Base-by-base conservation (phyloP, 2,329 filamentous ascomycete genomes). In the Salinomyces thailandicus region DNA sequence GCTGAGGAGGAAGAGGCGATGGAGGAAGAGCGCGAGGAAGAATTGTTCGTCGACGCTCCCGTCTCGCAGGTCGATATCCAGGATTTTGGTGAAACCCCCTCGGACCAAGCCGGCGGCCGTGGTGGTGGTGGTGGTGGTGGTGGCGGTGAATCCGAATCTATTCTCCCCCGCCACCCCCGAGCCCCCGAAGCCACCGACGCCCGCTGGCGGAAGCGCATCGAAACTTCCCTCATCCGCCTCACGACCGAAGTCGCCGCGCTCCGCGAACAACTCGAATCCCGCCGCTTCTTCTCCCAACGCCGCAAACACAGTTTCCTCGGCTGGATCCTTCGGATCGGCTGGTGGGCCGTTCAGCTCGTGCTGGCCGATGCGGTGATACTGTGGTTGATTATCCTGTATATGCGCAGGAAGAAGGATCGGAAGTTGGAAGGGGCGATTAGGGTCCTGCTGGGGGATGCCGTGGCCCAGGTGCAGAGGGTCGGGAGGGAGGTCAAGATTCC, bases 231-330 rank as follows among this genome's bases (percentile, higher is more conserved):
- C 38, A 84, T 89, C 38, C 84, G 86, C 50, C 78, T 96, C 63
- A 93, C 87, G 4, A 82, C 86, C 12, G 91, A 98, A 62, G 77
- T 98, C 19, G 87, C 91, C 1, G 91, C 91, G 1, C 63, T 96
- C 43, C 75, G 91, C 22, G 91, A 98, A 61, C 87, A 96, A 56
- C 81, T 96, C 48, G 81, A 85, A 36, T 73, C 77, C 0, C 78
- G 84, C 0, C 71, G 82, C 9, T 75, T 89, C 47, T 81, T 81
- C 63, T 73, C 75, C 43, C 72, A 75, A 13, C 74, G 73, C 47
- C 79, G 72, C 47, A 73, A 75, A 43, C 74, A 73, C 43, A 79
- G 73, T 36, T 59, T 82, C 16, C 70, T 75, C 33, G 71, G 77
- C 1, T 93, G 85, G 84, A 33, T 80, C 1, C 67, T 74, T 30